Evolutionary conservation across 2,329 filamentous ascomycete genomes (phyloP), one percentile per base, ranked within the genome.

Genomic region (Xylariales sp.): DNA sequence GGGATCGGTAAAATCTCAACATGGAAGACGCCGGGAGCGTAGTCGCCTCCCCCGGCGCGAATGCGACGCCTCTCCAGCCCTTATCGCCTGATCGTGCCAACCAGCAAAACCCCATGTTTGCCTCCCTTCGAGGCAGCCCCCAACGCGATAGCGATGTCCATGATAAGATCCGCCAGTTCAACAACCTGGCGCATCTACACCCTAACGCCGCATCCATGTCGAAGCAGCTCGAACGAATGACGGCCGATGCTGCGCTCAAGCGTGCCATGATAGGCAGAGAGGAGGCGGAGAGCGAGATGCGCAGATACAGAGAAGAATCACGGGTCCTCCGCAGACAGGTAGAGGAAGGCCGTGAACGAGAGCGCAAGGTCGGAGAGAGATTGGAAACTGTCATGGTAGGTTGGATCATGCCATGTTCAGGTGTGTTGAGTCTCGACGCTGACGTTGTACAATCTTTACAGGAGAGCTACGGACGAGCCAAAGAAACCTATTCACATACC

Each of bases 381-480:
- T 77, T 92, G 18, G 91, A 93, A 75, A 85, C 85, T 16, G 84
- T 92, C 45, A 91, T 91, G 89, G 90, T 93, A 80, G 71, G 88
- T 62, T 78, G 28, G 8, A 18, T 32, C 23, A 28, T 4, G 14
- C 28, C n/a, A 1, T 45, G 4, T 32, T 7, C n/a, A 43, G 7
- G 12, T 30, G 55, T 45, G 16, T 5, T 41, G 16, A 5, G 43
- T 49, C 4, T 55, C 18, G 4, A n/a, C 59, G 72, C 62, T 67
- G 45, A 69, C 73, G 34, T 30, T 30, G 18, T 54, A n/a, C 12
- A 1, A 39, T 32, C 3, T 45, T 57, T 73, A 39, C 14, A 93
- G 91, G 90, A 92, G 74, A 90, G 90, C 76, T 90, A 90, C 74
- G 86, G 88, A 36, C 89, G 89, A 68, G 86, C 88, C 59, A 93